Conservation (phyloP, 768 basidiomycete species). For the Mycena rosella region DNA sequence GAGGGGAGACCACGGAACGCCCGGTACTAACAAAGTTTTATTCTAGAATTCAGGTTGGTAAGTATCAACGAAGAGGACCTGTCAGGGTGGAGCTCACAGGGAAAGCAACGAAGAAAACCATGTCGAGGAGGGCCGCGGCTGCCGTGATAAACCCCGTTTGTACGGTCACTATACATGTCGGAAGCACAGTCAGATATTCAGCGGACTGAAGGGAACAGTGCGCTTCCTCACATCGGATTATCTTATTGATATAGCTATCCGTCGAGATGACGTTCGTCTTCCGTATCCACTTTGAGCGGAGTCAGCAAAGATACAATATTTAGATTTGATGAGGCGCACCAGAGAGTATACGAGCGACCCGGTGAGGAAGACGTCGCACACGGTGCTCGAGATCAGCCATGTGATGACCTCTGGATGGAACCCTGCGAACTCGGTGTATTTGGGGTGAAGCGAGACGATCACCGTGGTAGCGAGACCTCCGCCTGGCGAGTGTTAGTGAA, state of each 20-base stretch:
- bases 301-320: not conserved
- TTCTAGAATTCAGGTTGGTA: not conserved
- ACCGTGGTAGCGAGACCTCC: constrained; percentile 26
- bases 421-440: constrained; percentile 8
- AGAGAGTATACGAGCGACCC: constrained; percentile 17
- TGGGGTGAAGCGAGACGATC: constrained; percentile 18
- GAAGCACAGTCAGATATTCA: too few species aligned
- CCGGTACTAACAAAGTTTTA: constrained; percentile 7
- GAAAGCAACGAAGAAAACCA: not conserved
- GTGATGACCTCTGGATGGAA: constrained; percentile 27
- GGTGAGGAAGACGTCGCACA: constrained; percentile 34
- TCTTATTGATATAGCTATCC: constrained; percentile 33
- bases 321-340: not conserved
- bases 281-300: constrained; percentile 13
- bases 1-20: not conserved
- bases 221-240: constrained; percentile 35
- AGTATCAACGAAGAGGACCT: not conserved
- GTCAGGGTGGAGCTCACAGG: not conserved
- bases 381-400: constrained; percentile 29
- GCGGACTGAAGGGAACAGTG: not conserved
- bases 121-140: constrained; percentile 2
- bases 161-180: constrained; percentile 23
- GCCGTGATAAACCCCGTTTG: constrained; percentile 33
- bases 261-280: constrained; percentile 25
- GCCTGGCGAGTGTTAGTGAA: not conserved